Conservation (phyloP, 2,329 filamentous ascomycete genomes). For the Xylariaceae sp. region DNA sequence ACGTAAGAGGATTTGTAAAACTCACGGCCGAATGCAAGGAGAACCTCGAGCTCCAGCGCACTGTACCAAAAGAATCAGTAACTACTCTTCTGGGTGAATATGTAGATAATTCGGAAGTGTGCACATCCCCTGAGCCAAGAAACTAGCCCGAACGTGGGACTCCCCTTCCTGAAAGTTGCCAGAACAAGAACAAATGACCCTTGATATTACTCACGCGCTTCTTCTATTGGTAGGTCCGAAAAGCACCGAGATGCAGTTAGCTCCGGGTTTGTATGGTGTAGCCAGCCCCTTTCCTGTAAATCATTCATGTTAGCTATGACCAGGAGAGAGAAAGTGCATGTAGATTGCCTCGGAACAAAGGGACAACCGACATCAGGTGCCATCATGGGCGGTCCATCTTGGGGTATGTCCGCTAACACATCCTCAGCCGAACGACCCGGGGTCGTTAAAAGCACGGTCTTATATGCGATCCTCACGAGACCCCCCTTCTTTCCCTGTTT, state of each 20-base stretch:
- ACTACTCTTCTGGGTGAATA: no score
- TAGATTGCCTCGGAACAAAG: background rate
- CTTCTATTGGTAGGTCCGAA: conserved; percentile 36
- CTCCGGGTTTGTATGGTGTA: conserved; percentile 28
- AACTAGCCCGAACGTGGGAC: no score
- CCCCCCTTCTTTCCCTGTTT: conserved; percentile 46
- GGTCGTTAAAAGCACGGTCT: conserved; percentile 35
- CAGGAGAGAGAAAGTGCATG: background rate
- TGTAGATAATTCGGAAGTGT: no score
- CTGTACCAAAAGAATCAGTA: no score
- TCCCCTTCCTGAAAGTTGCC: no score
- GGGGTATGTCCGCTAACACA: conserved; percentile 1
- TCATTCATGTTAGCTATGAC: background rate
- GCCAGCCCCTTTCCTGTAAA: conserved; percentile 38
- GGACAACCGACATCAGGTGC: conserved; percentile 16
- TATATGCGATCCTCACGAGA: conserved; percentile 43
- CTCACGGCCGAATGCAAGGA: conserved; percentile 41
- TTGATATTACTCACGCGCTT: no score
- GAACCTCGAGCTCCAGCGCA: conserved; percentile 7
- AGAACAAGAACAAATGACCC: no score
- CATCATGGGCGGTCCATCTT: conserved; percentile 11
- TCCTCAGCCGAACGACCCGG: conserved; percentile 31
- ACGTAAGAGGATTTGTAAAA: conserved; percentile 44
- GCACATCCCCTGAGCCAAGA: no score
- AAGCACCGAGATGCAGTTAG: conserved; percentile 29